Evolutionary conservation across 23 red algal genomes (phyloP).

Genomic region (Gracilaria gracilis): DNA sequence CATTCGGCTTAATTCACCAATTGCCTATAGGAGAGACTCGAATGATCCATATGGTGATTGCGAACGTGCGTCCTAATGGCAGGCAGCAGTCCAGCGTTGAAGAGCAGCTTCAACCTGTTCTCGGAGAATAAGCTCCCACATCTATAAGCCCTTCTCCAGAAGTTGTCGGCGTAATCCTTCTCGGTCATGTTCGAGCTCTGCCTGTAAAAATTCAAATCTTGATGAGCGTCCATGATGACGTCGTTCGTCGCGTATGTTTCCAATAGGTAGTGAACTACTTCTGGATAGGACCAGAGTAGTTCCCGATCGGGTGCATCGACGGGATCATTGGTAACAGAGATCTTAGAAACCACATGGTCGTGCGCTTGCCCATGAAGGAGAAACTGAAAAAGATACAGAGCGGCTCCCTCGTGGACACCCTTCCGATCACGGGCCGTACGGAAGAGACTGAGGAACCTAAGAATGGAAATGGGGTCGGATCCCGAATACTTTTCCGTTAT

Average conservation of each 20-base stretch:
- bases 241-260: conserved; percentile 42
- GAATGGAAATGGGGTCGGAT: conserved; percentile 6
- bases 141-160: conserved; percentile 6
- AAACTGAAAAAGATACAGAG: conserved; percentile 33
- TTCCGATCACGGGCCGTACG: conserved; percentile 4
- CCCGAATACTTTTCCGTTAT: conserved; percentile 5
- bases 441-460: conserved; percentile 21
- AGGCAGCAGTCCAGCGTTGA: background rate
- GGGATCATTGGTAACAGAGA: background rate
- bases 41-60: conserved; percentile 17
- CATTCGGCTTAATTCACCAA: background rate
- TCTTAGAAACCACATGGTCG: conserved; percentile 31
- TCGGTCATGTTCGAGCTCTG: background rate
- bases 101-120: conserved; percentile 2
- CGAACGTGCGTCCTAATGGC: conserved; percentile 4
- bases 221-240: conserved; percentile 29
- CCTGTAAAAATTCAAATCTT: background rate
- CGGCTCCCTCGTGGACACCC: background rate
- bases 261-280: conserved; percentile 24
- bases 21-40: background rate
- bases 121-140: conserved; percentile 18
- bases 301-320: background rate
- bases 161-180: background rate
- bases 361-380: conserved; percentile 8
- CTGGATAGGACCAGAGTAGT: conserved; percentile 25